Percentiles rank a stretch among this genome's conserved stretches.
Evolutionary conservation across 208 protist genomes (phyloP).

Genomic region (Acanthamoeba triangularis): DNA sequence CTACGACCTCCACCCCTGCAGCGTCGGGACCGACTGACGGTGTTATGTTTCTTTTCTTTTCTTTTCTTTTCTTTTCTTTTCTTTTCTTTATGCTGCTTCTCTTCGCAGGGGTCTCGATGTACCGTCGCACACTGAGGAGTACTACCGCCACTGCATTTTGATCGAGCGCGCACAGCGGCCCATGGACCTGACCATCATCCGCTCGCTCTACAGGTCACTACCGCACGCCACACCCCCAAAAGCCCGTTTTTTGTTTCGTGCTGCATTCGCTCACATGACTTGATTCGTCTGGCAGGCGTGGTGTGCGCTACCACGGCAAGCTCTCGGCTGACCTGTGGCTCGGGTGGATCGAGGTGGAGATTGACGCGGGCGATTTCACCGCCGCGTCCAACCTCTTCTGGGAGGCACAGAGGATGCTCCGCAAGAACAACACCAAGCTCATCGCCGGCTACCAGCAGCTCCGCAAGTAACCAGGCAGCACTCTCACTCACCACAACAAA

Average conservation of each 20-base stretch:
- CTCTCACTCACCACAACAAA: too few relatives aligned
- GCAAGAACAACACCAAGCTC: background rate
- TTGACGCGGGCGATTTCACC: slow-evolving; percentile 1
- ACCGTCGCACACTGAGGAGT: background rate
- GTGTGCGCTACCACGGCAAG: background rate
- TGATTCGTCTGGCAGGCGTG: too few relatives aligned
- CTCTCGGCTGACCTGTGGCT: slow-evolving; percentile 24
- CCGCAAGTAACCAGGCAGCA: background rate
- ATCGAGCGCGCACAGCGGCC: slow-evolving; percentile 5
- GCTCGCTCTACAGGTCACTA: slow-evolving; percentile 16
- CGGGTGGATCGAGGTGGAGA: slow-evolving; percentile 32
- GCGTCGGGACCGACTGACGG: background rate
- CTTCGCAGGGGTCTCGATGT: slow-evolving; percentile 22
- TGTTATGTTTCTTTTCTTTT: too few relatives aligned
- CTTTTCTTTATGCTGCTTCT: background rate
- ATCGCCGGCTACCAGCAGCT: slow-evolving; percentile 6
- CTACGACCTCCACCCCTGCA: background rate
- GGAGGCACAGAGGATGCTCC: background rate
- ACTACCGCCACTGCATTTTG: slow-evolving; percentile 9
- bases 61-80: too few relatives aligned
- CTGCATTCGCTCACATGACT: too few relatives aligned
- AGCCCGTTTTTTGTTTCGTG: too few relatives aligned
- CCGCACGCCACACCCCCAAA: too few relatives aligned
- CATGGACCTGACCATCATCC: background rate
- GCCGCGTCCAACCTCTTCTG: slow-evolving; percentile 44